Evolutionary conservation across 768 basidiomycete genomes (phyloP).

Genomic region (Suillus plorans): DNA sequence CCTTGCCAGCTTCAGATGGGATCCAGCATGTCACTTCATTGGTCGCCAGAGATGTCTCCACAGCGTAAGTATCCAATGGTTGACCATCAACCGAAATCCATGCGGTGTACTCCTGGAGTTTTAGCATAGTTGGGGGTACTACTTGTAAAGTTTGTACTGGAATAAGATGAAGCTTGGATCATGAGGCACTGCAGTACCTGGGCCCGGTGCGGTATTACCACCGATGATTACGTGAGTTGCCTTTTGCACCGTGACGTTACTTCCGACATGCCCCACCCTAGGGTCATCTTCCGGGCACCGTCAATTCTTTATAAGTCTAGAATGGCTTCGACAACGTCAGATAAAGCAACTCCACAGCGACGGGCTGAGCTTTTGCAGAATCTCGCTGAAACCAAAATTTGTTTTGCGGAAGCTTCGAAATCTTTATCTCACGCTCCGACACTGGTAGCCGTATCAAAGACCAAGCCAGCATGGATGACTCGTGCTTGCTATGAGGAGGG

Average conservation of each 20-base stretch:
- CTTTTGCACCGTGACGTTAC: not conserved
- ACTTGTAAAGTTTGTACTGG: not conserved
- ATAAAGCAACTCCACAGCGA: conserved; percentile 39
- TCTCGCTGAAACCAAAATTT: conserved; percentile 50
- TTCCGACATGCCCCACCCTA: not conserved
- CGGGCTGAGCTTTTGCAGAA: conserved; percentile 51
- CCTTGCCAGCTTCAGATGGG: conserved; percentile 27
- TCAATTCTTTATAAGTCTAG: conserved; percentile 10
- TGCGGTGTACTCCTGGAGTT: conserved; percentile 19
- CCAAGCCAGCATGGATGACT: conserved; percentile 87
- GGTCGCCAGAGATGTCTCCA: conserved; percentile 17
- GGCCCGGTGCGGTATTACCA: not conserved
- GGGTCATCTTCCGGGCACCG: conserved; percentile 6
- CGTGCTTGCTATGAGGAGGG: conserved; percentile 77
- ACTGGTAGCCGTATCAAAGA: conserved; percentile 90
- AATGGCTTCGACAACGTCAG: conserved; percentile 19
- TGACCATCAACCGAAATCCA: conserved; percentile 30
- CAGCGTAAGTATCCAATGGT: conserved; percentile 24
- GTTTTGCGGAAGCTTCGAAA: conserved; percentile 41
- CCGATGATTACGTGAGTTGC: conserved; percentile 21
- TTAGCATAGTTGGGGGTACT: conserved; percentile 17
- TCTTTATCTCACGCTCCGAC: conserved; percentile 28
- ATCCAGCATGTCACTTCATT: conserved; percentile 30
- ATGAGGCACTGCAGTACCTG: not conserved
- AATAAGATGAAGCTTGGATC: conserved; percentile 2